Base-by-base conservation (phyloP, 2,329 filamentous ascomycete species). In the Fusarium goolgardi region DNA sequence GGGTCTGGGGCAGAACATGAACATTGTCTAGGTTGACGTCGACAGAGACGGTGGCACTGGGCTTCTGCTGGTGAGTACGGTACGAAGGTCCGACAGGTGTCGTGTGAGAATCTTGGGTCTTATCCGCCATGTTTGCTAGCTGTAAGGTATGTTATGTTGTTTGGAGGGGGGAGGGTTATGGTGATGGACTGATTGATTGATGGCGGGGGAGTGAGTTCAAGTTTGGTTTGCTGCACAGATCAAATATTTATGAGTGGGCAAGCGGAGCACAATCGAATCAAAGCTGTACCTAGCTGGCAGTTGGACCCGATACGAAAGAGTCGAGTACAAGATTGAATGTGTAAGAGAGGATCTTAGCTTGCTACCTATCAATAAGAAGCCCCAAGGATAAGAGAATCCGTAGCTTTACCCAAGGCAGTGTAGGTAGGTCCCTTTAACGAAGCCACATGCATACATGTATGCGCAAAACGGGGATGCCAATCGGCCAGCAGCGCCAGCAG, bases 1-100 rank as follows among this genome's bases (percentile, higher is more conserved):
- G 94, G 13, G 96, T 97, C 81, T 98, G 96, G 31, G 92, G 88
- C 45, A 99, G 85, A 69, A 96, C 91, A 77, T 94, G 91, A 70
- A 99, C 93, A 83, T 97, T 97, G 66, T 94, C 90, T 75, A 93
- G 90, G 44, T 88, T 82, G 39, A 97, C 89, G 63, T 88, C 86
- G 58, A 90, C 94, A 15, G 96, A 99, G 41, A 98, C 91, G 4
- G 94, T 98, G 15, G 94, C 94, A 59, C 86, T 91, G 40, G 93
- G 94, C 77, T 95, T 96, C 78, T 95, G 88, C 70, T 86, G 88
- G 65, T 90, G 86, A 27, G 90, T 84, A 59, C 89, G 88, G 80
- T 97, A 97, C 67, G 90, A 85, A 46, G 93, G 94, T 1, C 94
- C 94, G 63, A 97, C 88, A 68, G 86, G 88, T 78, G 93, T 85